Conservation (phyloP, 495 filamentous ascomycete species). For the Neurospora sp. region DNA sequence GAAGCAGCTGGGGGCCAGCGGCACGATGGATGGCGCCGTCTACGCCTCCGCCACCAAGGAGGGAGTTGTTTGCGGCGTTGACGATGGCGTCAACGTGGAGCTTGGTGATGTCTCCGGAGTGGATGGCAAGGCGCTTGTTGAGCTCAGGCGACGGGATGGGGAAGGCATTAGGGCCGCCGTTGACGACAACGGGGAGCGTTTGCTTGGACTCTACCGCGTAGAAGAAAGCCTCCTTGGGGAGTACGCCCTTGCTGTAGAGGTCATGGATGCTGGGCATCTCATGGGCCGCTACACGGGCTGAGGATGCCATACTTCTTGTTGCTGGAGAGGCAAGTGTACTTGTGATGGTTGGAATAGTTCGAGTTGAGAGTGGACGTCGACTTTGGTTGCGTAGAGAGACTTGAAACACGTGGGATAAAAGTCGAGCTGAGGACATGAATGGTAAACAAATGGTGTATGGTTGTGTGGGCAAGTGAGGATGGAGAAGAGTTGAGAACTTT, state of each 20-base stretch:
- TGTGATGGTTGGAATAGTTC: background rate
- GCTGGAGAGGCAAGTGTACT: background rate
- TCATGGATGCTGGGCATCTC: constrained; percentile 57
- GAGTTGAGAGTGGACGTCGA: background rate
- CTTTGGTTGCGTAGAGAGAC: background rate
- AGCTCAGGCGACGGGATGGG: constrained; percentile 37
- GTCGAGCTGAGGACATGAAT: background rate
- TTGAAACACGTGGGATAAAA: background rate
- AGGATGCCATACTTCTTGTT: background rate
- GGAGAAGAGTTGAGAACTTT: background rate
- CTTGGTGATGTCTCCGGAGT: constrained; percentile 75
- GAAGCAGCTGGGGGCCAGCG: constrained; percentile 58
- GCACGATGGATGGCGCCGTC: constrained; percentile 80
- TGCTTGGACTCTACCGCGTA: constrained; percentile 1
- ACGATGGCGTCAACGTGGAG: constrained; percentile 77
- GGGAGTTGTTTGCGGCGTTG: constrained; percentile 76
- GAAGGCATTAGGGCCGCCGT: constrained; percentile 12
- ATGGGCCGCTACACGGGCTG: constrained; percentile 3
- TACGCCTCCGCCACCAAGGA: constrained; percentile 81
- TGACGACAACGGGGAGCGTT: constrained; percentile 5
- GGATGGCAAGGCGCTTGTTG: constrained; percentile 63
- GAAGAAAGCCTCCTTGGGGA: constrained; percentile 20
- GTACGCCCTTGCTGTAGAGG: constrained; percentile 41
- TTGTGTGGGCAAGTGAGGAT: background rate
- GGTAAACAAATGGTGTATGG: background rate